Evolutionary conservation across 768 basidiomycete species (phyloP).

Genomic region (Tubosaeta sp.): DNA sequence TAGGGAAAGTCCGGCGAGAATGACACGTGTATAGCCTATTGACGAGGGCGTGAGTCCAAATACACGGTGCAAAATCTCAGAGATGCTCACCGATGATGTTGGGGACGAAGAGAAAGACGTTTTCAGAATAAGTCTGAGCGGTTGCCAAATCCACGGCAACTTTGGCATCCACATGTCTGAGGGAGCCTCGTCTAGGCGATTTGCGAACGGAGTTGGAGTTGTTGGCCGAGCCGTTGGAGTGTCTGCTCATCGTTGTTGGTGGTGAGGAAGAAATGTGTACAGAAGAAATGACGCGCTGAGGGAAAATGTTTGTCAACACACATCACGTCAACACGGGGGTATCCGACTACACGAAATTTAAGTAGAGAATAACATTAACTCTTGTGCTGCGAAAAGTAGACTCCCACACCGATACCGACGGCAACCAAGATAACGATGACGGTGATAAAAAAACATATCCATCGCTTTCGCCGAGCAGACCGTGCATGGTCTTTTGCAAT

Average conservation of each 20-base stretch:
- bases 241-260: slow-evolving; percentile 21
- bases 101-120: slow-evolving; percentile 95
- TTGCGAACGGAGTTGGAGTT: slow-evolving; percentile 24
- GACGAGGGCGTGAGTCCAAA: not conserved
- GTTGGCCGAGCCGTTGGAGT: slow-evolving; percentile 28
- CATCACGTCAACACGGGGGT: slow-evolving; percentile 20
- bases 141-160: slow-evolving; percentile 85
- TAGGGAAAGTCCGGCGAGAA: slow-evolving; percentile 84
- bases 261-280: slow-evolving; percentile 1
- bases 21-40: slow-evolving; percentile 83
- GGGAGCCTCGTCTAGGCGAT: slow-evolving; percentile 46
- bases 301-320: slow-evolving; percentile 8
- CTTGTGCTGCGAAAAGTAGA: slow-evolving; percentile 20
- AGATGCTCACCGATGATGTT: slow-evolving; percentile 82
- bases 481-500: slow-evolving; percentile 66
- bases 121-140: slow-evolving; percentile 84
- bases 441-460: slow-evolving; percentile 75
- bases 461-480: slow-evolving; percentile 72
- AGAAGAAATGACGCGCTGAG: slow-evolving; percentile 16
- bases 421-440: slow-evolving; percentile 55
- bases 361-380: not conserved
- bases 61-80: not conserved
- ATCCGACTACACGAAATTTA: not conserved
- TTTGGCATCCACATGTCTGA: slow-evolving; percentile 77
- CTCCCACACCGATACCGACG: slow-evolving; percentile 27